Percentiles rank a stretch among this genome's conserved stretches.
Evolutionary conservation across 1,284 basidiomycete species (phyloP).

Genomic region (Phellinidium pouzarii): DNA sequence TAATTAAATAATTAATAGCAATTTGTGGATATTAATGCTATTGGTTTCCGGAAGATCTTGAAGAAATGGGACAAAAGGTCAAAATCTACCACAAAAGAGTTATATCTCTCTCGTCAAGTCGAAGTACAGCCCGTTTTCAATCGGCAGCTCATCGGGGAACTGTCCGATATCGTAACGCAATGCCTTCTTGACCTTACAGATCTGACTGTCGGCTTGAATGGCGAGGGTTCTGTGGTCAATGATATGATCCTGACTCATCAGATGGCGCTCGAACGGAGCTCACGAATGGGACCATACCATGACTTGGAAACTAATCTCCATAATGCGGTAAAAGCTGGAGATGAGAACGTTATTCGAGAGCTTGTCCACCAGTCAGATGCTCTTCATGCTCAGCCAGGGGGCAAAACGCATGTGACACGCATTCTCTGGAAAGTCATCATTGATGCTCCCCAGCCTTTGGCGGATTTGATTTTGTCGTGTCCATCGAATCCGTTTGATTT

Average conservation of each 20-base stretch:
- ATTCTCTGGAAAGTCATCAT: conserved; percentile 90
- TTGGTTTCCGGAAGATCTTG: conserved; percentile 94
- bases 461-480: conserved; percentile 68
- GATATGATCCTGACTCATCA: conserved; percentile 63
- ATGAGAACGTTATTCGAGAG: conserved; percentile 56
- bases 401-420: conserved; percentile 65
- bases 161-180: conserved; percentile 91
- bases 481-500: conserved; percentile 77
- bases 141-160: conserved; percentile 93
- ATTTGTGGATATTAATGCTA: conserved; percentile 98
- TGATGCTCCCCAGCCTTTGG: conserved; percentile 66
- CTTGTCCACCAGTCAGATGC: conserved; percentile 69
- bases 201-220: conserved; percentile 65
- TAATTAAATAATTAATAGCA: conserved; percentile 46
- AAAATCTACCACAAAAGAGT: conserved; percentile 90
- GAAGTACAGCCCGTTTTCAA: conserved; percentile 99
- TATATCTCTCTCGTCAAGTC: conserved; percentile 95
- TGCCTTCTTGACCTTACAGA: conserved; percentile 92
- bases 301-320: conserved; percentile 85
- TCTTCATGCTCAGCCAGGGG: conserved; percentile 50
- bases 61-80: conserved; percentile 99
- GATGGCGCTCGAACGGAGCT: conserved; percentile 55
- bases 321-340: conserved; percentile 61
- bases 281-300: conserved; percentile 66
- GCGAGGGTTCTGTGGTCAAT: conserved; percentile 49